Evolutionary conservation across 192 early-diverging fungal species (phyloP), one percentile per base, ranked within the genome.

Genomic region (Endogone sp.): DNA sequence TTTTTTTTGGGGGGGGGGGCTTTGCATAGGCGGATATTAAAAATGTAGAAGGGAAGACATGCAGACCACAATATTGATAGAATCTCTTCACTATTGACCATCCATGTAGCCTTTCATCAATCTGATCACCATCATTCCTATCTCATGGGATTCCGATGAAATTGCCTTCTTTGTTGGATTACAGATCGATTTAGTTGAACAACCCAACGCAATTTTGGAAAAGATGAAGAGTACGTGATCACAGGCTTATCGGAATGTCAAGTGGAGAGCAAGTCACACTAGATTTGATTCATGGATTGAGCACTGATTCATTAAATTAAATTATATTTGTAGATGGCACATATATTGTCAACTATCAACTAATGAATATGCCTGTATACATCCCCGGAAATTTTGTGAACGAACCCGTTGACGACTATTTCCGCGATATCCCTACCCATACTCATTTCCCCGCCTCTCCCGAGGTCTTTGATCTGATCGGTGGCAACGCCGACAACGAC

Each of bases 171-270:
- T 84, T 79, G 84, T 91, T 55, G 89, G 89, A 9, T 82, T 91
- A 56, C 87, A 89, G 68, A 79, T 89, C 9, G 89, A 91, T 65
- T 68, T 91, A 25, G 82, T 91, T 9, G 85, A 87, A 27, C 89
- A 89, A 69, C 89, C 89, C n/a, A 83, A 88, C 29, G 79, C 85
- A 6, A 89, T 91, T 64, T 70, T 91, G 32, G 71, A 83, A 9
- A 83, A 80, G 62, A 83, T 89, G 86, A 77, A 80, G 76, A 64
- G 70, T 71, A 61, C 24, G 32, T 49, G n/a, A n/a, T n/a, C n/a
- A n/a, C n/a, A n/a, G n/a, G n/a, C n/a, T n/a, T n/a, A n/a, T n/a
- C n/a, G n/a, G n/a, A n/a, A n/a, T n/a, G n/a, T n/a, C n/a, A n/a
- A n/a, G n/a, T n/a, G n/a, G n/a, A n/a, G n/a, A n/a, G n/a, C n/a